These are phyloP conservation scores for Aspergillus sclerotialis DNA, from an alignment of 2,329 filamentous ascomycete species.

Conservation along the genomic window DNA sequence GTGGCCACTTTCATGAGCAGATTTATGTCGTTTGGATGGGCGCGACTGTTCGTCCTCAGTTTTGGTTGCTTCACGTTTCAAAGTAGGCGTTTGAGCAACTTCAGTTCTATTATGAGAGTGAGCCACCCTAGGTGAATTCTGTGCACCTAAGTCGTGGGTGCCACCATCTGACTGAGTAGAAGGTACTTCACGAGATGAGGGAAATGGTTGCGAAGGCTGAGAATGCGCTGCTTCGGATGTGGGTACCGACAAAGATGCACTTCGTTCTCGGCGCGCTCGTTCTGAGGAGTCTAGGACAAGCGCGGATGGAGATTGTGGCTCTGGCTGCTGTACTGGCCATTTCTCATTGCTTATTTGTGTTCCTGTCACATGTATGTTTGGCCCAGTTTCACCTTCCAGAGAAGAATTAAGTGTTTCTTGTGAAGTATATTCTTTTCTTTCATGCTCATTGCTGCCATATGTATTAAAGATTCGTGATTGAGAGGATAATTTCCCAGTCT, in stretches of 20 bases:
- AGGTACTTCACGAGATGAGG: constrained; percentile 12
- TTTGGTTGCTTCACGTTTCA: constrained; percentile 10
- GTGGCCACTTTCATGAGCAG: not conserved
- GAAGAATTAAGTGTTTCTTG: constrained; percentile 9
- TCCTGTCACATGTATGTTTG: constrained; percentile 11
- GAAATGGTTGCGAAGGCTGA: constrained; percentile 13
- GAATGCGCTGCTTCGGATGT: constrained; percentile 7
- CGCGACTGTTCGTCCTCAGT: constrained; percentile 6
- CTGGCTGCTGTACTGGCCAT: constrained; percentile 9
- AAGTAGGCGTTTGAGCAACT: constrained; percentile 4
- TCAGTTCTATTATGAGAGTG: constrained; percentile 1
- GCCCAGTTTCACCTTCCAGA: constrained; percentile 2
- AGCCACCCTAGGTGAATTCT: not conserved
- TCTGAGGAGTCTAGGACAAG: constrained; percentile 18
- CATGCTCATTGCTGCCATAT: constrained; percentile 18
- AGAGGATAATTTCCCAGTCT: constrained; percentile 22
- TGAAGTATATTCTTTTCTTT: constrained; percentile 10
- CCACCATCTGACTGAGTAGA: constrained; percentile 7
- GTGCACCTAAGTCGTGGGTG: not conserved
- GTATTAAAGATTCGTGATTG: constrained; percentile 29
- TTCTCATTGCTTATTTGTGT: constrained; percentile 15
- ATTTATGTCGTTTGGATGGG: constrained; percentile 9
- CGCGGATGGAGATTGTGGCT: constrained; percentile 11
- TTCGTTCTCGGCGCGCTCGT: constrained; percentile 10
- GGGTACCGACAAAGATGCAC: constrained; percentile 4